Base-by-base conservation (phyloP, 441 rosid genomes). In the Jatropha multifida region DNA sequence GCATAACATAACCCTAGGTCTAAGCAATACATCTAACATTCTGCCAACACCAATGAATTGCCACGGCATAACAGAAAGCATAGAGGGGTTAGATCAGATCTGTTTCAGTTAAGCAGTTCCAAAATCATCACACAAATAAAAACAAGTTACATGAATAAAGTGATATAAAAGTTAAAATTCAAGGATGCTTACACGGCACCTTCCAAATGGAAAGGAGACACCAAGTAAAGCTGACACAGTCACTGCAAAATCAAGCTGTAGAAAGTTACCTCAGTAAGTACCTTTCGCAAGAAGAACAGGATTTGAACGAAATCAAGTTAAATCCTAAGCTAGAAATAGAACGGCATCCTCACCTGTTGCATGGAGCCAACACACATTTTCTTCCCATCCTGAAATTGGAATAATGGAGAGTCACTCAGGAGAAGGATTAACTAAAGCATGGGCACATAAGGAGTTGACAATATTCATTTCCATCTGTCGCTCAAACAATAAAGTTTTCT, bases 121-220 rank as follows among this genome's bases (percentile, higher is more conserved):
- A 55, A 72, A 26, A 18, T 18, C 74, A 74, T 40, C 70, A 44
- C 27, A 20, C 49, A 38, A 20, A 17, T 46, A 55, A 48, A 49
- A 9, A 44, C 8, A 44, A 44, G 69, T 68, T 59, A 72, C 59
- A 78, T 62, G 75, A 75, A 48, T 4, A 78, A 37, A 80, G 70
- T 62, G 75, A 82, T 55, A 55, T 46, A 66, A 26, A 52, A 42
- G 9, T 59, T 70, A 69, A 81, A 60, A 80, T 70, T 70, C 72
- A 87, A 85, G 82, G 81, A 85, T 84, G 88, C 98, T 88, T 88
- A 94, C 91, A 88, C 85, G 83, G 90, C 89, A 94, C 98, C 98
- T 96, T 96, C 99, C 98, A 83, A 91, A 96, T 78, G 99, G 98
- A 88, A 87, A 87, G 15, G 98, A 94, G 74, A 96, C 81, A 69